Base-by-base conservation (phyloP, 352 stramenopile species). In the Phytophthora foliorum region DNA sequence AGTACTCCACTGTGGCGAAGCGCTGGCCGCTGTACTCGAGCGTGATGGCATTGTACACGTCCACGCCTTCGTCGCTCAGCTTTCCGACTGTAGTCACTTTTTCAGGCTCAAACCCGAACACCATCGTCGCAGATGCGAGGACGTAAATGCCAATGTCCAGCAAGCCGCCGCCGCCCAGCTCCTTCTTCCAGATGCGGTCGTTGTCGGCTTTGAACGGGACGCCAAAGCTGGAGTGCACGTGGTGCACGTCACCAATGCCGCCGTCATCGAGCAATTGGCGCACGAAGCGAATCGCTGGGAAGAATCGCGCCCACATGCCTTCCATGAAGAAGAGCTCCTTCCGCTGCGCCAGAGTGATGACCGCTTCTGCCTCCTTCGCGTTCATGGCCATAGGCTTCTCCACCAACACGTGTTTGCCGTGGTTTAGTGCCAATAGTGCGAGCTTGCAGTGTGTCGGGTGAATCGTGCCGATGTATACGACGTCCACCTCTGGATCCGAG, bases 321-420 rank as follows among this genome's bases (percentile, higher is more conserved):
- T 95, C 87, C 66, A 96, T 77, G 48, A 97, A 69, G 64, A 97
- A 77, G 14, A 77, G 48, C 1, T 57, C 13, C 21, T 77, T 74
- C 24, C 49, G 16, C 16, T 60, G 19, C 11, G 69, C 69, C 17
- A 77, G 29, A 14, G 45, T 31, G 49, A 77, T 69, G 11, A 96
- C 68, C 31, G 88, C 78, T 27, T 81, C 54, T 2, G 84, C 87
- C 77, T 98, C 85, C 41, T 82, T 63, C 50, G 63, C 36, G 61
- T 95, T 84, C 86, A 97, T 83, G 2, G 86, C 78, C 74, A 97
- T 92, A 0, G 91, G 91, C 67, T 98, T 98, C 73, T 98, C 93
- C 25, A 97, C 78, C 13, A 97, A 74, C 42, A 97, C 87, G 75
- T 98, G 90, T 58, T 97, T 98, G 57, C 82, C 78, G 46, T 84